Base-by-base conservation (phyloP, 805 yeast species). In the Candida incommunis region DNA sequence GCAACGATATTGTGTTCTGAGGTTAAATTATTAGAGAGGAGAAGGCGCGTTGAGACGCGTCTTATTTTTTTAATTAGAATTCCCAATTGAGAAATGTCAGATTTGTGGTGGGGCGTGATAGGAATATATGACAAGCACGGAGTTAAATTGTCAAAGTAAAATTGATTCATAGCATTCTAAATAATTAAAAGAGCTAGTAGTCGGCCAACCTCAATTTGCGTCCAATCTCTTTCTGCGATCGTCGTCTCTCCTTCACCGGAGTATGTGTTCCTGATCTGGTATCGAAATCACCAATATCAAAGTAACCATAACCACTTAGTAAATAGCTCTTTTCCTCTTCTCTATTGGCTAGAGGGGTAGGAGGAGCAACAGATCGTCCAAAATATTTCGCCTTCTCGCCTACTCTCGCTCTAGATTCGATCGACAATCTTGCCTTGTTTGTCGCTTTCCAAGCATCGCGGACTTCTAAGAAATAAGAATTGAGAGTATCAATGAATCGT, bases 301-400 rank as follows among this genome's bases (percentile, higher is more conserved):
- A 83, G 60, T 83, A 82, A 29, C 88, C 95, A 60, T 87, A 87
- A 2, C 96, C 96, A 40, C 95, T 90, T 34, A 86, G 66, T 46
- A 68, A 55, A 49, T 67, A 65, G 35, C 60, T 56, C 50, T 68
- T 61, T 21, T 51, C 60, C 41, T 51, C 58, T 23, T 53, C 55
- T 7, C 49, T 46, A 13, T 43, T 42, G 4, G 49, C 45, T 22
- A 46, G 40, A 20, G 40, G 45, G 37, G 35, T 47, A 26, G 45
- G 35, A 4, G 47, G 47, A 3, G 44, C 43, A 9, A 47, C 24
- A 2, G 48, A 34, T 21, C 48, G 42, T 7, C 58, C 55, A 43
- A 56, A 44, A n/a, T 45, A 52, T 26, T 45, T 31, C 18, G 18
- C 37, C 37, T 48, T 41, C 25, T 16, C 49, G 42, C 25, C 21